Percentiles rank a stretch among this genome's conserved stretches.
phyloP scores from a whole-genome alignment of 352 stramenopile genomes.

The Aphanomyces cochlioides region DNA sequence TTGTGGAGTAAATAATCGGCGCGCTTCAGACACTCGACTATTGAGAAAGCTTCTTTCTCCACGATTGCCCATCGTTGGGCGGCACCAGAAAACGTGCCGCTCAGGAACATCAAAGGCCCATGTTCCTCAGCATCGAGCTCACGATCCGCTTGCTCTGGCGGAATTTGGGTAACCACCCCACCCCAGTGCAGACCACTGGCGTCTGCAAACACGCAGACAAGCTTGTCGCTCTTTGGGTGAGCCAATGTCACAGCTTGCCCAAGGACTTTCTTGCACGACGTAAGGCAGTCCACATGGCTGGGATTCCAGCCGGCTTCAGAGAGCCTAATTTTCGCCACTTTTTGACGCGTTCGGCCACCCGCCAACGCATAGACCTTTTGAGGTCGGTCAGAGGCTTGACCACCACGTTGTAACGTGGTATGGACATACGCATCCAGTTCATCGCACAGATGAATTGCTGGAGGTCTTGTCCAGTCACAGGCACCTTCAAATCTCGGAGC shows the following conservation, averaged over 20 bases:
- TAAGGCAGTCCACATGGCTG: not conserved
- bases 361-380: not conserved
- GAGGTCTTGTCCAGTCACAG: constrained; percentile 21
- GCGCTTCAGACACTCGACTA: constrained; percentile 29
- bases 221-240: not conserved
- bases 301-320: not conserved
- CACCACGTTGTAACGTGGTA: not conserved
- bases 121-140: constrained; percentile 29
- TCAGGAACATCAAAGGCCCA: constrained; percentile 30
- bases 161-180: constrained; percentile 29
- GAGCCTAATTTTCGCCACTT: not conserved
- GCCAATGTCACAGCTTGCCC: not conserved
- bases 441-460: constrained; percentile 18
- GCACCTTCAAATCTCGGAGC: constrained; percentile 18
- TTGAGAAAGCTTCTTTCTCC: constrained; percentile 35
- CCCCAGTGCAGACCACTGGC: constrained; percentile 24
- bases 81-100: constrained; percentile 31
- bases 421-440: constrained; percentile 13
- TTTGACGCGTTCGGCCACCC: not conserved
- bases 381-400: not conserved
- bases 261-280: too few species aligned
- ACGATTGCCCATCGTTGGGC: constrained; percentile 31
- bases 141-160: constrained; percentile 23
- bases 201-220: constrained; percentile 23
- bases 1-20: constrained; percentile 28